Conservation (phyloP, 768 basidiomycete species). For the Saitozyma sp. region DNA sequence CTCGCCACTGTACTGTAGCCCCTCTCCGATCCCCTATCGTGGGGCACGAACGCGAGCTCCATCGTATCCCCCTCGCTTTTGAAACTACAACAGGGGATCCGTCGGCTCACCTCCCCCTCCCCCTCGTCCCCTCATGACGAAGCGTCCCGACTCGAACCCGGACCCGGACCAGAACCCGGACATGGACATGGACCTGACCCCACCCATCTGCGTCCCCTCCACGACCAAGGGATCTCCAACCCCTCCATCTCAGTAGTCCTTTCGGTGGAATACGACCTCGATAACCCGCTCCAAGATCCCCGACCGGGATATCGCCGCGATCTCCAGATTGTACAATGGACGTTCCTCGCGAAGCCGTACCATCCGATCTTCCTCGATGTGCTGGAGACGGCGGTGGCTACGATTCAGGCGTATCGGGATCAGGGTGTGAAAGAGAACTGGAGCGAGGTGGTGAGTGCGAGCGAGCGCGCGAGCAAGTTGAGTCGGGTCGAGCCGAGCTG, state of each 20-base stretch:
- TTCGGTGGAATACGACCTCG: constrained; percentile 16
- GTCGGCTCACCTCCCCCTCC: not conserved
- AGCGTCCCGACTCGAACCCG: too few species aligned
- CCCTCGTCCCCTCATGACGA: not conserved
- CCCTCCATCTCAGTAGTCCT: constrained; percentile 3
- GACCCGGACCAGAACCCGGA: too few species aligned
- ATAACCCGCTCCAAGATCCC: constrained; percentile 6
- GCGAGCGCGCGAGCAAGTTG: too few species aligned
- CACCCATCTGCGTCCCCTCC: too few species aligned
- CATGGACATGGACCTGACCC: too few species aligned
- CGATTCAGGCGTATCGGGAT: not conserved
- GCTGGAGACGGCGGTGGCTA: constrained; percentile 8
- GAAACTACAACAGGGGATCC: not conserved
- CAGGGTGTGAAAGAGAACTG: not conserved
- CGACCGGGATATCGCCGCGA: constrained; percentile 11
- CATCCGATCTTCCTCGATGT: constrained; percentile 22
- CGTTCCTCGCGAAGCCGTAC: constrained; percentile 16
- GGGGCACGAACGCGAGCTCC: too few species aligned
- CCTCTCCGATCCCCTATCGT: not conserved
- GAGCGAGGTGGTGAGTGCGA: not conserved
- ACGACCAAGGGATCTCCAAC: not conserved
- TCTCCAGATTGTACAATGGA: constrained; percentile 25
- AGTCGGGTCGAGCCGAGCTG: too few species aligned
- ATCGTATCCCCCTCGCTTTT: too few species aligned
- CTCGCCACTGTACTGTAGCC: not conserved